A percentile compares a stretch with the other conserved stretches of the same genome.
phyloP scores from a whole-genome alignment of 208 protist species.

The Entamoeba moshkovskii region DNA sequence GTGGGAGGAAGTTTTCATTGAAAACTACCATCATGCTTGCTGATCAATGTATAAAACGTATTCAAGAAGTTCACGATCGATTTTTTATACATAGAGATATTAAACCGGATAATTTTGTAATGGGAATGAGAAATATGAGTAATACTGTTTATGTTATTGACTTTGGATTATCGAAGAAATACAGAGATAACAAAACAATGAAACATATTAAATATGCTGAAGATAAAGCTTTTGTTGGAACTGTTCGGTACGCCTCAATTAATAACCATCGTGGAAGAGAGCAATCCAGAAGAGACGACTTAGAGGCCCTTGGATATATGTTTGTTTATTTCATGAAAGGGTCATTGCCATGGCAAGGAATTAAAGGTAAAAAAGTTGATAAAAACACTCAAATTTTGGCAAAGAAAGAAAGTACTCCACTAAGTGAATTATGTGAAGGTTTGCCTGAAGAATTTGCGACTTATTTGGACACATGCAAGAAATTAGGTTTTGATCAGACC shows the following conservation, averaged over 20 bases:
- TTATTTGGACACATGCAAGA: conserved; percentile 85
- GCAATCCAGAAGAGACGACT: conserved; percentile 20
- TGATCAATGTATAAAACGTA: conserved; percentile 76
- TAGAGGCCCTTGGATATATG: conserved; percentile 20
- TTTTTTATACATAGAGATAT: conserved; percentile 89
- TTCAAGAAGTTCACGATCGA: conserved; percentile 86
- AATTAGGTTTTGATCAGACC: conserved; percentile 88
- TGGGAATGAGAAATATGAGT: conserved; percentile 65
- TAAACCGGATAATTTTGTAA: conserved; percentile 94
- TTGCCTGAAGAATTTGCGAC: conserved; percentile 69
- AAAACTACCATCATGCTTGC: conserved; percentile 94
- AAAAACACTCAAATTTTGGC: conserved; percentile 93
- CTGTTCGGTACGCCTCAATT: conserved; percentile 23
- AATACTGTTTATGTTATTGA: conserved; percentile 81
- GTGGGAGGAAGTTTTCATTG: conserved; percentile 65
- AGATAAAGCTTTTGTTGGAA: conserved; percentile 14
- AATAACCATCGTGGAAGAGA: conserved; percentile 27
- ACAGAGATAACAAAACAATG: neutral
- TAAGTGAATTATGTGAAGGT: conserved; percentile 77
- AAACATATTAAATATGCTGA: conserved; percentile 13
- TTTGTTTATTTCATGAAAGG: conserved; percentile 27
- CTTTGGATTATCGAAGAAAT: conserved; percentile 49
- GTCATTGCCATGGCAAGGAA: conserved; percentile 33
- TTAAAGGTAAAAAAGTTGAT: conserved; percentile 46
- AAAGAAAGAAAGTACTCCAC: conserved; percentile 77